Evolutionary conservation across 768 basidiomycete species (phyloP), one percentile per base, ranked within the genome.

Genomic region (Boletus huronensis): DNA sequence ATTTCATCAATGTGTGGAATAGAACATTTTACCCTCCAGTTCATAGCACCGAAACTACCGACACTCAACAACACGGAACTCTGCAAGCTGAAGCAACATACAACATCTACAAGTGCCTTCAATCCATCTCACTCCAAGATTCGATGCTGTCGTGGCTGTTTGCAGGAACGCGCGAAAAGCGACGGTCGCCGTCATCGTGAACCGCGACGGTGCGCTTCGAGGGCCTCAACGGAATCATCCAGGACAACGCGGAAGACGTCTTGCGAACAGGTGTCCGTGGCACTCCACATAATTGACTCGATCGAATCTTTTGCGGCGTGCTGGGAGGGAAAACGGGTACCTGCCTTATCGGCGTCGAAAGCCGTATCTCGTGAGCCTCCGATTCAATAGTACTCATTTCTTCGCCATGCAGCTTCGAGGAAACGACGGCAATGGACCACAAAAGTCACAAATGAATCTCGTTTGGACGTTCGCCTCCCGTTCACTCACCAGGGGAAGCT

Each of bases 111-210:
- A 21, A 19, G 3, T 4, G 14, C 31, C 44, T 28, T 53, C 45
- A 54, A 19, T 48, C 21, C 34, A 14, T 21, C 43, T 62, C 60
- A n/a, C 61, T 51, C 75, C 75, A 76, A 32, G 71, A 75, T 52
- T 75, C 72, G 31, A 75, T 76, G 34, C 59, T 74, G 54, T 74
- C 72, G 31, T 62, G 62, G 50, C 64, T 68, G 43, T 49, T 50
- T 9, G 34, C 34, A 39, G 58, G 36, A 39, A 48, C 44, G 31
- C 51, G 54, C 32, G 60, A 56, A 55, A 21, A 19, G 38, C 6
- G 51, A 54, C 17, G 14, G 5, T 55, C 51, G 21, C 54, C 48
- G 26, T 55, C 59, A 50, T 58, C 50, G 10, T 23, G 44, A 25
- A 19, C 31, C 13, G 43, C 14, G 23, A 16, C 35, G 35, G 45